Evolutionary conservation across 202 grass and related monocot genomes (phyloP), one percentile per base, ranked within the genome.

Genomic region (Cymbopogon flexuosus): DNA sequence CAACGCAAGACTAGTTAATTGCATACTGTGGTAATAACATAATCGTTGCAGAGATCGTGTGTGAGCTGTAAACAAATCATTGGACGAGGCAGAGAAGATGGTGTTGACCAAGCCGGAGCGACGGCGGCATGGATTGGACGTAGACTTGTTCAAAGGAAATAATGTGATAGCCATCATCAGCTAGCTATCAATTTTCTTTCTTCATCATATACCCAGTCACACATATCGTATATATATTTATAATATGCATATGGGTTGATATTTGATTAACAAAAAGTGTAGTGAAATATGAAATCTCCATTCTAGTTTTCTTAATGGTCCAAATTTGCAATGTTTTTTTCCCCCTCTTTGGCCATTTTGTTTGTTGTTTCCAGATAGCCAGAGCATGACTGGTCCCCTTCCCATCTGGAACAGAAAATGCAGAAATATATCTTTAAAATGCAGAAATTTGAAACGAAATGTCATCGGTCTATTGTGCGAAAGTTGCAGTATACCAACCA

Each of bases 41-140:
- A 29, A 66, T 49, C n/a, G 4, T 7, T 37, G 35, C 52, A 29
- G 3, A 27, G 33, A 47, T 10, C 0, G 72, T 47, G 81, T 27
- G 40, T 62, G 21, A 68, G 34, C 13, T 54, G 23, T 23, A 8
- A 5, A 16, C 14, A 14, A 3, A 35, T 84, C 65, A 58, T 37
- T 59, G 56, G 56, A 46, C 1, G 65, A 21, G 27, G 27, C 27
- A 27, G 27, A 46, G 57, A 58, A 35, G 59, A 62, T 35, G 87
- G 72, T 81, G 72, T 78, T 78, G 87, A 73, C 66, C 3, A 40
- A 85, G 78, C 59, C 13, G 46, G 13, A 60, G 87, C 60, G 82
- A 65, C 36, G 57, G 10, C 27, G 7, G 64, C 35, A 58, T 37
- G 76, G 56, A 68, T 9, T 73, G 68, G 59, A 66, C 33, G 30